Base-by-base conservation (phyloP, 108 stramenopile genomes). In the Skeletonema menzelii region DNA sequence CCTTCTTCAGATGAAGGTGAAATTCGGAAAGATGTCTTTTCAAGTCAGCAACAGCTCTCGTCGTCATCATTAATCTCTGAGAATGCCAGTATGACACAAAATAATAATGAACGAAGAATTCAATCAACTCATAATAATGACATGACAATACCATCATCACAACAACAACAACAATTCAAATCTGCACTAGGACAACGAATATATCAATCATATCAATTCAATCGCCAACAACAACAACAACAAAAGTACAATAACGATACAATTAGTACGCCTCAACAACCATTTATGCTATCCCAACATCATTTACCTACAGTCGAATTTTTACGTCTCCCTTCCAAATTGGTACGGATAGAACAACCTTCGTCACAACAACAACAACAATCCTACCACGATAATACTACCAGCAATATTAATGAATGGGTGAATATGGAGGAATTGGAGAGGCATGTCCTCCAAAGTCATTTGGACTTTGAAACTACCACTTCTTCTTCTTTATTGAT, bases 391-490 rank as follows among this genome's bases (percentile, higher is more conserved):
- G 1, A 38, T 26, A 14, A 20, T 27, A 1, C 2, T 4, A 4
- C 30, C 4, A 4, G 7, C 31, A 32, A 32, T 22, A 22, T 20
- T 1, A 17, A 35, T 24, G 26, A 12, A 14, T 65, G 67, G 65
- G 70, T 53, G 0, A 69, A 72, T 38, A 63, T 66, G n/a, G 28
- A 65, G n/a, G 67, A 72, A 11, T 56, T 79, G 28, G 71, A 79
- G 58, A 27, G 59, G 4, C 59, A 68, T 0, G 61, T 70, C 0
- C 2, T 72, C 12, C 71, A 79, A 56, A 31, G 49, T 31, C 78
- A 79, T 59, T 22, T 69, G 4, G 65, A 76, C 24, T n/a, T 37
- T 40, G 55, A 69, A 28, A 37, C 69, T 2, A 17, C 55, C 12
- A 8, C 55, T 10, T 27, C 66, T 27, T 61, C 65, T 13, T 44